Conservation (phyloP, 1,284 basidiomycete genomes). For the Cutaneotrichosporon sp. region DNA sequence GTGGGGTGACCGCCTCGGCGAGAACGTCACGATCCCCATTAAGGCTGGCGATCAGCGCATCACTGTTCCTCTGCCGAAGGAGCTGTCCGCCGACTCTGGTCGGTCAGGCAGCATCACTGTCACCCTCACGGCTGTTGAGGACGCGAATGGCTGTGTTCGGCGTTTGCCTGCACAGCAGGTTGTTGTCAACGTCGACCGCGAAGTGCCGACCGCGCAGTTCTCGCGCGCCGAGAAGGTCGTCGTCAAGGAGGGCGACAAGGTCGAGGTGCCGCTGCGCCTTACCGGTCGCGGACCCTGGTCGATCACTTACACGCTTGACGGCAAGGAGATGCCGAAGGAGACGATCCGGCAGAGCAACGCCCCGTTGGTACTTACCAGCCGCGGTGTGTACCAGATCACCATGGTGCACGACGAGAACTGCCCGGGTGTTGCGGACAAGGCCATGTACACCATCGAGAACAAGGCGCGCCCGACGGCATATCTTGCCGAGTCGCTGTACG, state of each 20-base stretch:
- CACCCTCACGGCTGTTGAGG: conserved; percentile 64
- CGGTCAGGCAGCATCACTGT: conserved; percentile 35
- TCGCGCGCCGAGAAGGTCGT: conserved; percentile 55
- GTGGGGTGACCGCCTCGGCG: conserved; percentile 50
- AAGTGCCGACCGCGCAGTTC: conserved; percentile 84
- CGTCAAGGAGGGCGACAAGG: conserved; percentile 70
- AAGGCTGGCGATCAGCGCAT: conserved; percentile 51
- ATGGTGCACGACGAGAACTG: conserved; percentile 79
- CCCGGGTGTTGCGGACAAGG: conserved; percentile 62
- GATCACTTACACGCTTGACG: conserved; percentile 63
- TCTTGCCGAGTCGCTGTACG: conserved; percentile 35
- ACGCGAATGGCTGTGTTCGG: conserved; percentile 80
- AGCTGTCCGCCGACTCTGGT: conserved; percentile 24
- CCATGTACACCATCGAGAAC: conserved; percentile 67
- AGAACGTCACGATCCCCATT: conserved; percentile 60
- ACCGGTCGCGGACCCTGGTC: conserved; percentile 88
- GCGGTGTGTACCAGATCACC: conserved; percentile 59
- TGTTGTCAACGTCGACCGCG: conserved; percentile 79
- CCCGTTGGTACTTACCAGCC: conserved; percentile 61
- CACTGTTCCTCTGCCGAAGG: conserved; percentile 31
- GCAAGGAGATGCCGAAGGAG: conserved; percentile 52
- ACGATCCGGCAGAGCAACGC: conserved; percentile 64
- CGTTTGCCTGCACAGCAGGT: conserved; percentile 70
- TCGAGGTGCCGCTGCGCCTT: conserved; percentile 68
- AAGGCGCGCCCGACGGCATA: conserved; percentile 40